Percentiles rank a stretch among this genome's conserved stretches.
Conservation (phyloP, 176 grass and related monocot species). For the Ananas comosus region DNA sequence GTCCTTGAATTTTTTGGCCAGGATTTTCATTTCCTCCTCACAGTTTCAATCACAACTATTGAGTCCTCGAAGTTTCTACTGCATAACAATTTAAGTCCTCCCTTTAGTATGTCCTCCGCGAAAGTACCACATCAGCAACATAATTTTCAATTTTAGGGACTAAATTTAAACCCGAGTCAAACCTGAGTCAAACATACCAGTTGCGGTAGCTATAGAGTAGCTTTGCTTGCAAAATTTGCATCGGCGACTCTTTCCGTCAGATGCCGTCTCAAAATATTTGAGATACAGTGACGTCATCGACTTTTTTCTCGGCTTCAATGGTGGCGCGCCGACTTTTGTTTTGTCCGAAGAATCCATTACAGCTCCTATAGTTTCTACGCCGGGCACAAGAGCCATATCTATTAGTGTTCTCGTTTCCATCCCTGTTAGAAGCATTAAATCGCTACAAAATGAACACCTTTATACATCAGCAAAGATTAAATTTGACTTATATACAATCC, state of each 20-base stretch:
- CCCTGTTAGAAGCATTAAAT: constrained; percentile 3
- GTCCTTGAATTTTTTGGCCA: too few species aligned
- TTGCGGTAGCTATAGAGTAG: constrained; percentile 88
- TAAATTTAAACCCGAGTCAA: too few species aligned
- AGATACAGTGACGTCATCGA: constrained; percentile 88
- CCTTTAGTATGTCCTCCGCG: too few species aligned
- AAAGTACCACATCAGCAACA: too few species aligned
- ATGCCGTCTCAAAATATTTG: constrained; percentile 71
- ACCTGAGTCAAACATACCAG: constrained; percentile 3
- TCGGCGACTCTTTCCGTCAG: constrained; percentile 59
- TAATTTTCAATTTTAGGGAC: too few species aligned
- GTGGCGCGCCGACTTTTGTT: constrained; percentile 7
- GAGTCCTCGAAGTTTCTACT: too few species aligned
- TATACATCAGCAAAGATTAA: too few species aligned
- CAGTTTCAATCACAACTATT: too few species aligned
- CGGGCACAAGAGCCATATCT: constrained; percentile 54
- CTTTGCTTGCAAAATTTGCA: constrained; percentile 86
- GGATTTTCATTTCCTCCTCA: too few species aligned
- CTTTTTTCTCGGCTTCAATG: constrained; percentile 61
- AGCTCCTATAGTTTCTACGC: constrained; percentile 25
- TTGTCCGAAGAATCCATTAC: constrained; percentile 24
- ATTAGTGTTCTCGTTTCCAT: constrained; percentile 46
- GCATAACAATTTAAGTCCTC: too few species aligned
- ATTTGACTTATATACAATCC: too few species aligned
- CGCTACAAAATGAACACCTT: not conserved